phyloP scores from a whole-genome alignment of 768 basidiomycete species.

The Boletus speciosus region DNA sequence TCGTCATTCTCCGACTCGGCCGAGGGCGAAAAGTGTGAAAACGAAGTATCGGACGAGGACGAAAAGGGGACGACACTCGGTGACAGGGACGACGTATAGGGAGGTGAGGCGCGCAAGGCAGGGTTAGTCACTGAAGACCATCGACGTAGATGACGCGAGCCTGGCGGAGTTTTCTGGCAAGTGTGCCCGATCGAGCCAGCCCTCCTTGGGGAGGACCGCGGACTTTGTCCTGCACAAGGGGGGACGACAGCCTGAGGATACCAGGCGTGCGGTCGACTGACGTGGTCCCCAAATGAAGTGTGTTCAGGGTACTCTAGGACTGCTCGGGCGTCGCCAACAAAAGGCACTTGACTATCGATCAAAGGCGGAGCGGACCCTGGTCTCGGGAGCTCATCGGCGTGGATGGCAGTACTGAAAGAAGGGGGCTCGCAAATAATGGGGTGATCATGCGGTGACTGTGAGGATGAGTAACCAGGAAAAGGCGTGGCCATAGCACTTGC shows the following conservation, averaged over 20 bases:
- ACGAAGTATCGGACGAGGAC: constrained; percentile 8
- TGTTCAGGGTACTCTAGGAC: constrained; percentile 17
- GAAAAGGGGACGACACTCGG: constrained; percentile 14
- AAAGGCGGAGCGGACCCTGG: constrained; percentile 30
- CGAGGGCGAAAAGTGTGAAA: constrained; percentile 17
- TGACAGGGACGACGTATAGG: constrained; percentile 12
- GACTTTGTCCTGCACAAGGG: constrained; percentile 25
- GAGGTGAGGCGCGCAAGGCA: constrained; percentile 23
- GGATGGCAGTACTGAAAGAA: constrained; percentile 28
- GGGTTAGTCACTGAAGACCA: constrained; percentile 31
- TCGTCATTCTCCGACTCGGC: constrained; percentile 27
- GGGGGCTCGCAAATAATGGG: constrained; percentile 21
- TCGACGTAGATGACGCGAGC: constrained; percentile 30
- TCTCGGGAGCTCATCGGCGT: constrained; percentile 19
- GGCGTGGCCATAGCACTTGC: constrained; percentile 24
- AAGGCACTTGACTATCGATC: constrained; percentile 29
- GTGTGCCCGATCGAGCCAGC: constrained; percentile 32
- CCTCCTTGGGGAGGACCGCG: constrained; percentile 32
- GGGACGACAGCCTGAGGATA: constrained; percentile 16
- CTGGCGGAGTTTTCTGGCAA: constrained; percentile 26
- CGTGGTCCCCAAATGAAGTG: constrained; percentile 11
- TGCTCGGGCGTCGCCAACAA: constrained; percentile 27
- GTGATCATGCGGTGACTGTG: constrained; percentile 30
- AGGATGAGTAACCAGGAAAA: constrained; percentile 30
- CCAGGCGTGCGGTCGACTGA: constrained; percentile 20